Evolutionary conservation across 1,139 yeast genomes (phyloP).

Genomic region (Torulaspora globosa): DNA sequence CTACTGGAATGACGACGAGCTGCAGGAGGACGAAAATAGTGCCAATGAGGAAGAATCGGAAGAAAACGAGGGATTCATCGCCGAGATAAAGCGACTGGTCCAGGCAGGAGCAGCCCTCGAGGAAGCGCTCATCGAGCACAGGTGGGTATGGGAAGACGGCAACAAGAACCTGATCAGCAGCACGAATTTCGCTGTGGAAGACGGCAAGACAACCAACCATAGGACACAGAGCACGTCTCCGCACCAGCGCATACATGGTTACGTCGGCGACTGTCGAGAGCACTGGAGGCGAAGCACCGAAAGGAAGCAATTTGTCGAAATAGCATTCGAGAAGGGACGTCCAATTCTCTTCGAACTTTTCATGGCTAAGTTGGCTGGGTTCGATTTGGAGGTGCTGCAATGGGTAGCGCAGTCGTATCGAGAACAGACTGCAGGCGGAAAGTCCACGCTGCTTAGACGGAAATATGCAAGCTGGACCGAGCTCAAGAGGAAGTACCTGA

Average conservation of each 20-base stretch:
- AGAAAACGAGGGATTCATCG: slow-evolving; percentile 26
- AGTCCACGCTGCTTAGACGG: slow-evolving; percentile 2
- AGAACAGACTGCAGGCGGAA: slow-evolving; percentile 1
- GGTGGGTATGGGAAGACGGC: slow-evolving; percentile 22
- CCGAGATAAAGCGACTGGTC: slow-evolving; percentile 9
- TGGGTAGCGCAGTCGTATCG: slow-evolving; percentile 21
- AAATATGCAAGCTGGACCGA: slow-evolving; percentile 13
- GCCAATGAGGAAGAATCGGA: slow-evolving; percentile 33
- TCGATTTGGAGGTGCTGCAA: slow-evolving; percentile 23
- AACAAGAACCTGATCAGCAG: slow-evolving; percentile 22
- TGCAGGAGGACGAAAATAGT: slow-evolving; percentile 28
- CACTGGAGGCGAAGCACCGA: slow-evolving; percentile 24
- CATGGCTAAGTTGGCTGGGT: slow-evolving; percentile 18
- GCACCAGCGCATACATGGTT: slow-evolving; percentile 19
- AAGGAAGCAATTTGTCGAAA: slow-evolving; percentile 15
- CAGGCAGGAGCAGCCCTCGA: slow-evolving; percentile 28
- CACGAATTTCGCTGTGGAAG: slow-evolving; percentile 19
- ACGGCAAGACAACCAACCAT: not conserved
- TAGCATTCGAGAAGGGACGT: slow-evolving; percentile 15
- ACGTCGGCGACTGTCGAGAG: slow-evolving; percentile 19
- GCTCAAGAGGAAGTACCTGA: slow-evolving; percentile 15
- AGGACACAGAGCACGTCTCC: slow-evolving; percentile 12
- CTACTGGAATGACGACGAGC: slow-evolving; percentile 58
- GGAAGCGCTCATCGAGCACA: slow-evolving; percentile 35
- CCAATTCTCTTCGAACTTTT: slow-evolving; percentile 19